These are phyloP conservation scores for Oldenlandia corymbosa DNA, from an alignment of 257 asterid genomes.

Conservation along the genomic window DNA sequence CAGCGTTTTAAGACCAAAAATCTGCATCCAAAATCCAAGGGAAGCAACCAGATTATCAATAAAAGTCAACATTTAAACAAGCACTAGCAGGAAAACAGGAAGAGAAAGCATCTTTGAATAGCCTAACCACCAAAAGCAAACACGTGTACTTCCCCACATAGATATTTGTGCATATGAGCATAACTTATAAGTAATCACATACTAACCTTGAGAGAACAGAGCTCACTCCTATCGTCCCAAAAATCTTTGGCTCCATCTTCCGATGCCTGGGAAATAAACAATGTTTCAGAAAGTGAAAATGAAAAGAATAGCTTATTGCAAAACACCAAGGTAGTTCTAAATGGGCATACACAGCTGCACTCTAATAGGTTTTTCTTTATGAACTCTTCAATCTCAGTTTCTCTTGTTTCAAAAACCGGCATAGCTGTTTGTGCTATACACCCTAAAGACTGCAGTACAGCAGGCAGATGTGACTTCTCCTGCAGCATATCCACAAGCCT, in stretches of 20 bases:
- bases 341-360: constrained; percentile 64
- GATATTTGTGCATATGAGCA: too few species aligned
- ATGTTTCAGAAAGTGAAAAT: constrained; percentile 10
- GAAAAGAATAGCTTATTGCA: not conserved
- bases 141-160: too few species aligned
- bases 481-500: constrained; percentile 93
- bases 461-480: constrained; percentile 85
- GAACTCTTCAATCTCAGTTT: constrained; percentile 73
- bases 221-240: constrained; percentile 93
- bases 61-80: not conserved
- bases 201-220: constrained; percentile 79
- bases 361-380: constrained; percentile 69
- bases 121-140: too few species aligned
- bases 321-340: constrained; percentile 1
- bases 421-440: constrained; percentile 97
- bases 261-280: constrained; percentile 45
- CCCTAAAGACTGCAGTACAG: constrained; percentile 97
- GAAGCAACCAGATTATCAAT: not conserved
- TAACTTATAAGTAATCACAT: not conserved
- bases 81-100: not conserved
- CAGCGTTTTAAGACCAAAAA: constrained; percentile 84
- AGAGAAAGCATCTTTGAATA: too few species aligned
- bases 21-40: constrained; percentile 39
- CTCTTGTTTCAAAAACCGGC: constrained; percentile 98
- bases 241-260: constrained; percentile 48